A percentile compares a stretch with the other conserved stretches of the same genome.
Conservation (phyloP, 345 rosid species). For the Noccaea bulbosa region DNA sequence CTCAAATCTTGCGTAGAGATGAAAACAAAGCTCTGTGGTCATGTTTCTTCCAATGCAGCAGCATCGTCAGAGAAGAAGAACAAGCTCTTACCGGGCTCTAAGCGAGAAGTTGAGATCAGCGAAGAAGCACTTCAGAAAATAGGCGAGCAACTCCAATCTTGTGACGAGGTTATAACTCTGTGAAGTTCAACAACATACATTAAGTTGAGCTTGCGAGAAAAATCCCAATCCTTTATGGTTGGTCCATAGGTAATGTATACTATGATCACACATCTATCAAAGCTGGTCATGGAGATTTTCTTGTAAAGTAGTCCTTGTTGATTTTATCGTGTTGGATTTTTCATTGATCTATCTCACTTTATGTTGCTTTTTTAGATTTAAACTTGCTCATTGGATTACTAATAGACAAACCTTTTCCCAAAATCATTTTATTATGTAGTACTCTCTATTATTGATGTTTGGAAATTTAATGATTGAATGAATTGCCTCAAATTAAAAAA, state of each 20-base stretch:
- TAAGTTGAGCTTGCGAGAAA: not conserved
- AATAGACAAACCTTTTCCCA: not conserved
- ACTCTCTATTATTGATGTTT: not conserved
- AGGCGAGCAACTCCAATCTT: constrained; percentile 23
- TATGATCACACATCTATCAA: constrained; percentile 3
- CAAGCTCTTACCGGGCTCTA: constrained; percentile 38
- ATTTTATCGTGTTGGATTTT: constrained; percentile 30
- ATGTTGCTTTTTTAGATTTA: constrained; percentile 14
- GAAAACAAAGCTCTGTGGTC: constrained; percentile 53
- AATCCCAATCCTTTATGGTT: not conserved
- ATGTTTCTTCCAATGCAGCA: constrained; percentile 39
- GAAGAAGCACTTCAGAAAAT: constrained; percentile 56
- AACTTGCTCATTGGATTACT: constrained; percentile 2
- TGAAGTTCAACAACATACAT: constrained; percentile 15
- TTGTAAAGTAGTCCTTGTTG: constrained; percentile 29
- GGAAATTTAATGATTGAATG: not conserved
- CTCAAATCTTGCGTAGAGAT: constrained; percentile 70
- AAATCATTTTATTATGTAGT: not conserved
- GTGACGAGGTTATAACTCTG: constrained; percentile 25
- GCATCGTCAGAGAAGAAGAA: constrained; percentile 1
- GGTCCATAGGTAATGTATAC: constrained; percentile 16
- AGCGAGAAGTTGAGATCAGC: constrained; percentile 60
- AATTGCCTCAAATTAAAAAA: too few species aligned
- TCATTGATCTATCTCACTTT: not conserved
- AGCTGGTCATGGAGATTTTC: constrained; percentile 11